phyloP scores from a whole-genome alignment of 192 early-diverging fungal species.

The Podila minutissima region DNA sequence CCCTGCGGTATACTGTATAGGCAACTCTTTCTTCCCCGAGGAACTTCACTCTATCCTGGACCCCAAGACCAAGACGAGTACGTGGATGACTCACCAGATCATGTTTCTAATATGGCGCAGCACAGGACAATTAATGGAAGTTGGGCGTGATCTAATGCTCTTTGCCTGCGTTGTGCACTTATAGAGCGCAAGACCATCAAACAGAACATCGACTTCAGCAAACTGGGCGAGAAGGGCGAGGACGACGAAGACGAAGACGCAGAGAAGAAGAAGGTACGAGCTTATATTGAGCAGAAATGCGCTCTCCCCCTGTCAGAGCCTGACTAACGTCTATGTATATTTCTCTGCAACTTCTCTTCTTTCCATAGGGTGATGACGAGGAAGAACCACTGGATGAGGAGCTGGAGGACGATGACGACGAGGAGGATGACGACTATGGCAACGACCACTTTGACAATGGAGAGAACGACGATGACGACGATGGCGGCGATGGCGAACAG shows the following conservation, averaged over 20 bases:
- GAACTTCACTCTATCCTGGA: constrained; percentile 48
- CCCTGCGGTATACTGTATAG: not conserved
- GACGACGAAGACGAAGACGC: constrained; percentile 31
- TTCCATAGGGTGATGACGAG: constrained; percentile 22
- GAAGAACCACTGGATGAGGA: constrained; percentile 34
- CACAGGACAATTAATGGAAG: not conserved
- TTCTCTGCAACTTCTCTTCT: not conserved
- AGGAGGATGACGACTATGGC: constrained; percentile 33
- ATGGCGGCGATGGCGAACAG: constrained; percentile 20
- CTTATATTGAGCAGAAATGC: not conserved
- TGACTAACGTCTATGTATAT: no score
- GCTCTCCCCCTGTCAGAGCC: not conserved
- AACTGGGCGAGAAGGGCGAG: constrained; percentile 18
- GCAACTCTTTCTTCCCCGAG: constrained; percentile 45
- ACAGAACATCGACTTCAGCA: constrained; percentile 18
- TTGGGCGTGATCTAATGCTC: not conserved
- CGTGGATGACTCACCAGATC: not conserved
- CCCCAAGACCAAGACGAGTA: constrained; percentile 44
- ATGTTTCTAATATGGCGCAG: no score
- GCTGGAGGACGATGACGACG: constrained; percentile 37
- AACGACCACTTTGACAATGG: constrained; percentile 38
- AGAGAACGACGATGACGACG: constrained; percentile 36
- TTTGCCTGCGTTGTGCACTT: not conserved
- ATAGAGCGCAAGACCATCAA: constrained; percentile 32
- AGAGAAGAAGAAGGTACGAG: constrained; percentile 37